These are phyloP conservation scores for Noccaea bulbosa DNA, from an alignment of 345 rosid genomes.

Conservation along the genomic window DNA sequence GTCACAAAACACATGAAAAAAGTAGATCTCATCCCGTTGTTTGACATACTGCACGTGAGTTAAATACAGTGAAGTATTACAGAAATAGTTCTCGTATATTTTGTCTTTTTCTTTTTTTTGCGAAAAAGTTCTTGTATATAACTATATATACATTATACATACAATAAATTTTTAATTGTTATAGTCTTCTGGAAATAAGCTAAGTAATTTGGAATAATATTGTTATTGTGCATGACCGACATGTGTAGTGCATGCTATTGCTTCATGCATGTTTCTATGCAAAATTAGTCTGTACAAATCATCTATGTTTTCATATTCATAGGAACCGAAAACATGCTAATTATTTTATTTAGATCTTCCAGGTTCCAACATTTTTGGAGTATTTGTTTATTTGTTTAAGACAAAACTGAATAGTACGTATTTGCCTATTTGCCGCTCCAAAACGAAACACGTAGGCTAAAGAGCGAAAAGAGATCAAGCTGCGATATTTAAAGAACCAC, in stretches of 20 bases:
- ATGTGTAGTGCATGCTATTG: not conserved
- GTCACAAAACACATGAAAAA: conserved; percentile 27
- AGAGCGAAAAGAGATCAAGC: conserved; percentile 19
- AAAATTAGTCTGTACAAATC: not conserved
- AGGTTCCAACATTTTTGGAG: conserved; percentile 20
- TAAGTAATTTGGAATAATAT: not conserved
- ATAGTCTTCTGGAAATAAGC: not conserved
- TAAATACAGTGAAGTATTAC: not conserved
- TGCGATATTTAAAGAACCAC: conserved; percentile 42
- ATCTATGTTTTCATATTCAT: not conserved
- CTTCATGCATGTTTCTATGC: not conserved
- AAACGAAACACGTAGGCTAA: conserved; percentile 39
- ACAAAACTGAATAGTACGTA: not conserved
- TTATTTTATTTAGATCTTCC: not conserved
- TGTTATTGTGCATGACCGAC: conserved; percentile 3
- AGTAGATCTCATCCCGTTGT: not conserved
- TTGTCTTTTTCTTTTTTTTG: not conserved
- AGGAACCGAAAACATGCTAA: not conserved
- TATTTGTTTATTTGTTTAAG: not conserved
- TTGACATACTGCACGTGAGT: not conserved
- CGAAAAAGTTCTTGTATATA: not conserved
- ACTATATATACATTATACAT: no score
- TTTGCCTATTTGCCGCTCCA: conserved; percentile 22
- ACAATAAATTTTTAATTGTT: not conserved
- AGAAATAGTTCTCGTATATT: no score